Base-by-base conservation (phyloP, 108 stramenopile species). In the Stephanodiscus triporus region DNA sequence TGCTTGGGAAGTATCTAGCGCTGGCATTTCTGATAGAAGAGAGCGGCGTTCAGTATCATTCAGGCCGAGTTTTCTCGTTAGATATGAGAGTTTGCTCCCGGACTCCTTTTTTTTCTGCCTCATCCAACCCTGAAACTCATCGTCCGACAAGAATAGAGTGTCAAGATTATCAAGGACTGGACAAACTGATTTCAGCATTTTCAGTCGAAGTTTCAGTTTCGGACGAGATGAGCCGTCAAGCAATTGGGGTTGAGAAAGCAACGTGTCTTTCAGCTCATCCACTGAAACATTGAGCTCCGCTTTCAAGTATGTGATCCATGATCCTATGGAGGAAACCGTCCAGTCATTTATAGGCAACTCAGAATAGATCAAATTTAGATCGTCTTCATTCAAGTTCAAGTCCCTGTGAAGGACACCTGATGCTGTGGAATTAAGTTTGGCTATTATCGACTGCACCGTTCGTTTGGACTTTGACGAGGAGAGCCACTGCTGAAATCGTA, bases 401-500 rank as follows among this genome's bases (percentile, higher is more conserved):
- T 53, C 60, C 23, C 58, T 29, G 20, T 24, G 37, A 50, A 76
- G 24, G 60, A 49, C 67, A 17, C 45, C 63, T 59, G 60, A 47
- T 10, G 51, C 55, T 40, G 76, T 58, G 13, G 62, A 64, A 45
- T 70, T 55, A 42, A 51, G 49, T 66, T 56, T 16, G 24, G 62
- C 10, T 19, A n/a, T 42, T 14, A 48, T 56, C 20, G 40, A 16
- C 2, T 43, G 50, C 3, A 47, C 24, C 27, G 36, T 66, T 36
- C 54, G 48, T 38, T 58, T 66, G 48, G 42, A 42, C 24, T 58
- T 36, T 34, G 73, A 80, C 22, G 79, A 80, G 19, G 38, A 59
- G 17, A 94, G 53, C 93, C 93, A 94, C 17, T 66, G 56, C 3
- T 83, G 66, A 73, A 92, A 94, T 8, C 82, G 70, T 11, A 72